Evolutionary conservation across 495 filamentous ascomycete species (phyloP).

Genomic region (Letharia lupina): DNA sequence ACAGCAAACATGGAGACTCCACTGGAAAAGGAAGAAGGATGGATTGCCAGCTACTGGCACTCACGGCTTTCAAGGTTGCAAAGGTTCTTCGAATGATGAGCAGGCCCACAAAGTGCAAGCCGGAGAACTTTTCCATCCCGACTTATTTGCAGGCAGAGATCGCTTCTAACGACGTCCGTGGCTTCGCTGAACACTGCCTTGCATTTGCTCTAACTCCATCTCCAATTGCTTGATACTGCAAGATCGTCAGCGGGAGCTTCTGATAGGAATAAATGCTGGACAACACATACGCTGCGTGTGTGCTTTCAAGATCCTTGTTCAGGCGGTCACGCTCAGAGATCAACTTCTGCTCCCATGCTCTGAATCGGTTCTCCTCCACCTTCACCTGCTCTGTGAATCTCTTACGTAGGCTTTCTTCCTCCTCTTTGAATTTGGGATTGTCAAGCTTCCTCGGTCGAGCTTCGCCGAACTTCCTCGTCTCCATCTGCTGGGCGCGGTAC

Average conservation of each 20-base stretch:
- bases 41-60: not conserved
- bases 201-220: constrained; percentile 83
- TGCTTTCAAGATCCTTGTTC: constrained; percentile 98
- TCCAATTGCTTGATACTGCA: constrained; percentile 87
- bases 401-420: constrained; percentile 96
- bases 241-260: constrained; percentile 27
- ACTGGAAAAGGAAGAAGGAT: not conserved
- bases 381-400: constrained; percentile 99
- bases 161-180: constrained; percentile 75
- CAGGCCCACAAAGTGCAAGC: not conserved
- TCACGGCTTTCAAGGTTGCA: not conserved
- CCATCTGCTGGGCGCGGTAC: constrained; percentile 98
- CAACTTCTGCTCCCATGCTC: constrained; percentile 99
- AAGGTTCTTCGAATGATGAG: not conserved
- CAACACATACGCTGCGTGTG: constrained; percentile 71
- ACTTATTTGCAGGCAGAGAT: not conserved
- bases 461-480: constrained; percentile 98
- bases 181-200: constrained; percentile 85
- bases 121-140: not conserved
- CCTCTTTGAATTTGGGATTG: constrained; percentile 99
- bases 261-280: not conserved
- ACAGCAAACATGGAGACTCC: not conserved
- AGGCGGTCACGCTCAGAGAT: constrained; percentile 94
- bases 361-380: constrained; percentile 97
- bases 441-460: constrained; percentile 93